Base-by-base conservation (phyloP, 1,284 basidiomycete species). In the Sphaerobolus stellatus region DNA sequence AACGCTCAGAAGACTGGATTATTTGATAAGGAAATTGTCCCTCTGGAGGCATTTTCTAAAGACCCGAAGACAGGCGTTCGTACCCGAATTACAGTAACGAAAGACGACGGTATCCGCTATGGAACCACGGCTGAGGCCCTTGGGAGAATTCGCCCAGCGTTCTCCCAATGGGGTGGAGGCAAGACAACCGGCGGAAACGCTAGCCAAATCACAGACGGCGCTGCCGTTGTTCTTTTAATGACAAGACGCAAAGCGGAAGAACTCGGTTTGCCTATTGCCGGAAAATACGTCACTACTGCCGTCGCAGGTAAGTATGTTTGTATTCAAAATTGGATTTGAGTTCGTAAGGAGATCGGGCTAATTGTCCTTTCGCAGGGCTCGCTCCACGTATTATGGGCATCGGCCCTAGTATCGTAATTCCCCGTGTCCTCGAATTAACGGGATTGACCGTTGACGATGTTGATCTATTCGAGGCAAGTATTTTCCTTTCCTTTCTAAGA, bases 151-250 rank as follows among this genome's bases (percentile, higher is more conserved):
- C 81, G 80, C 54, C 60, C 88, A 4, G 93, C 93, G 3, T 96
- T 95, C 74, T 92, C 92, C 34, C 89, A 94, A 62, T 95, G 92
- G 91, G 86, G 85, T 2, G 84, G 84, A 8, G 70, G 76, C 1
- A 80, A 81, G 41, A 92, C 90, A 16, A 94, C 92, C 5, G 92
- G 90, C n/a, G 92, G 92, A 20, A 96, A 95, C 71, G 91, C 93
- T 22, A 86, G 82, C 60, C 89, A 90, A 66, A 80, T 95, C 57
- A 94, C 93, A 5, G 93, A 96, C 65, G 93, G 93, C 18, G 91
- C 88, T 7, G 92, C 93, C 0, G 89, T 91, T 14, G 83, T 92
- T 2, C 64, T 96, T 57, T 69, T 96, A 59, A 96, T 95, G 94
- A 86, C 82, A n/a, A 76, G 94, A 57, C 76, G 77, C 56, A 91